phyloP scores from a whole-genome alignment of 2,329 filamentous ascomycete species.

The Grosmannia serpens region DNA sequence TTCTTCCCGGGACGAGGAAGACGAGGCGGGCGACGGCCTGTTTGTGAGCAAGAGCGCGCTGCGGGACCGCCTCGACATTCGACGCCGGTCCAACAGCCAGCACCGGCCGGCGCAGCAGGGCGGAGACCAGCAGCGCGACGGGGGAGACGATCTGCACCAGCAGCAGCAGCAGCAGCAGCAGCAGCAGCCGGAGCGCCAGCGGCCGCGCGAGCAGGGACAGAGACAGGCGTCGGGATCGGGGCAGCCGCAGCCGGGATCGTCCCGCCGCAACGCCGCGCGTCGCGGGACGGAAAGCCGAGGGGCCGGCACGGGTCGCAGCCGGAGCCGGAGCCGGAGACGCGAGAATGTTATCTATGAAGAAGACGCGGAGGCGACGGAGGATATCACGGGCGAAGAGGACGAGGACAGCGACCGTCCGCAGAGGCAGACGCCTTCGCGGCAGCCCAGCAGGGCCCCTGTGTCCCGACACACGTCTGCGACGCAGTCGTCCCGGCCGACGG shows the following conservation, averaged over 20 bases:
- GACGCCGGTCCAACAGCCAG: neutral
- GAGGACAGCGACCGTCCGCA: slow-evolving; percentile 2
- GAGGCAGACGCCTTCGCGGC: slow-evolving; percentile 6
- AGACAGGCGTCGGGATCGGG: neutral
- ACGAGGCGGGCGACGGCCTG: slow-evolving; percentile 11
- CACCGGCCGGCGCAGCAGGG: neutral
- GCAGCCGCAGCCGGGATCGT: neutral
- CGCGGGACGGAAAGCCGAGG: slow-evolving; percentile 6
- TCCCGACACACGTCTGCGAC: slow-evolving; percentile 15
- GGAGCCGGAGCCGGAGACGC: neutral
- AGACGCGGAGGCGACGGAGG: slow-evolving; percentile 3
- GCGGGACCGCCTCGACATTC: slow-evolving; percentile 8
- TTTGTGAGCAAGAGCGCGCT: slow-evolving; percentile 5
- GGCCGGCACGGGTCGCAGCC: slow-evolving; percentile 3
- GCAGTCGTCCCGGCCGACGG: slow-evolving; percentile 1
- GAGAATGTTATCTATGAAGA: slow-evolving; percentile 10
- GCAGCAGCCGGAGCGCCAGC: neutral
- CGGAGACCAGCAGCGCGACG: neutral
- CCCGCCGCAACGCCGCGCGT: neutral
- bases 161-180: too few species aligned
- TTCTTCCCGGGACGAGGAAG: slow-evolving; percentile 22
- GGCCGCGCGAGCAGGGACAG: neutral
- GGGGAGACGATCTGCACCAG: too few species aligned
- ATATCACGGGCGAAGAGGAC: slow-evolving; percentile 5
- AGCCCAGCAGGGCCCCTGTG: slow-evolving; percentile 13